phyloP scores from a whole-genome alignment of 2,329 filamentous ascomycete species.

The Chaetomium sp. region DNA sequence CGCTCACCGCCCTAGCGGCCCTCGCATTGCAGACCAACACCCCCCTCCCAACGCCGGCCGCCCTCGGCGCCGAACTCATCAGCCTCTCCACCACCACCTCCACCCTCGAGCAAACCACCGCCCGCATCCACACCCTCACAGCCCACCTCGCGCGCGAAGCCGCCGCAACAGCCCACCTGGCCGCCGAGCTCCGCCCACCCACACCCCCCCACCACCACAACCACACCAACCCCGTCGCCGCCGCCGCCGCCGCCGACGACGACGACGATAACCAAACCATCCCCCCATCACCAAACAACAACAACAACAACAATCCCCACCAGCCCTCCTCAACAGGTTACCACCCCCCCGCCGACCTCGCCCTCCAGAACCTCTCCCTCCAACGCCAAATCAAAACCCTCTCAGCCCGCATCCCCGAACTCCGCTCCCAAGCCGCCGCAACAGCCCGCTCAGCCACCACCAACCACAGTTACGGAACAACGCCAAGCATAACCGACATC shows the following conservation, averaged over 20 bases:
- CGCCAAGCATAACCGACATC: slow-evolving; percentile 60
- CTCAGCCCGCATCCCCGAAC: slow-evolving; percentile 66
- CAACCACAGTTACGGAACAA: slow-evolving; percentile 24
- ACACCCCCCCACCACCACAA: slow-evolving; percentile 62
- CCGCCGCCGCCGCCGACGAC: neutral
- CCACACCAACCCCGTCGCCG: slow-evolving; percentile 51
- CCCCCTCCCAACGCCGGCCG: slow-evolving; percentile 50
- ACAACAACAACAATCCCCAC: slow-evolving; percentile 65
- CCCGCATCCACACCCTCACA: slow-evolving; percentile 59
- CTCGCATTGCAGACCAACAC: slow-evolving; percentile 55
- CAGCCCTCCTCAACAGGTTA: slow-evolving; percentile 40
- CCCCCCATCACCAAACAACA: slow-evolving; percentile 48
- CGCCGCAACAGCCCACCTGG: slow-evolving; percentile 43
- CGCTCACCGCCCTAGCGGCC: slow-evolving; percentile 60
- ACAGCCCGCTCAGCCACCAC: slow-evolving; percentile 39
- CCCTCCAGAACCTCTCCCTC: slow-evolving; percentile 72
- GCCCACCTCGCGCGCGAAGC: slow-evolving; percentile 57
- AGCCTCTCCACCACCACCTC: slow-evolving; percentile 57
- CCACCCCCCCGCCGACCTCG: slow-evolving; percentile 59
- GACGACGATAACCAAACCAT: neutral
- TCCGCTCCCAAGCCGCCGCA: slow-evolving; percentile 56
- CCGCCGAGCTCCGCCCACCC: slow-evolving; percentile 55
- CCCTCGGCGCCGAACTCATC: slow-evolving; percentile 56
- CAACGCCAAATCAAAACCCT: slow-evolving; percentile 71
- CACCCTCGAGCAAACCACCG: slow-evolving; percentile 57